Percentiles rank a stretch among this genome's conserved stretches.
Conservation (phyloP, 73 alveolate species). For the Stentor roeselii region DNA sequence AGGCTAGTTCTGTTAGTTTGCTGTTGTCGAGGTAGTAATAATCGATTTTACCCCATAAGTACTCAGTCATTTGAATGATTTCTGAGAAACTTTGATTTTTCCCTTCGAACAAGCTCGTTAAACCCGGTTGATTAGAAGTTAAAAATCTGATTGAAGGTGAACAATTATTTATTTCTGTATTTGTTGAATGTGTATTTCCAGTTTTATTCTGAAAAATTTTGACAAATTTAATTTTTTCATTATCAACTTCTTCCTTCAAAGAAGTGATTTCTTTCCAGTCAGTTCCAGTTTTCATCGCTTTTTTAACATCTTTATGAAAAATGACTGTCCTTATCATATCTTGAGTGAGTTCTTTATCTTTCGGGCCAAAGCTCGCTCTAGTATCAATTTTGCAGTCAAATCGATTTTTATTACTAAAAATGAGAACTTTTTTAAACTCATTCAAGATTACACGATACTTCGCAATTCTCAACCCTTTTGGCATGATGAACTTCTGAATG, state of each 20-base stretch:
- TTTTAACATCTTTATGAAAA: not conserved
- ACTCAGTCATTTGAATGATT: not conserved
- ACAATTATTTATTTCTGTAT: not conserved
- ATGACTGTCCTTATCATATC: not conserved
- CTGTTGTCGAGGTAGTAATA: not conserved
- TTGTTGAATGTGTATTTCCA: not conserved
- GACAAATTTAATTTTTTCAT: not conserved
- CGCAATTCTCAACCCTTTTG: constrained; percentile 13
- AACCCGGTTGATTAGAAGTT: not conserved
- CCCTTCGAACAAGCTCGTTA: not conserved
- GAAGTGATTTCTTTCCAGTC: not conserved
- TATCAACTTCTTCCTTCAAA: not conserved
- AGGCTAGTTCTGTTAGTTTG: not conserved
- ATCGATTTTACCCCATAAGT: not conserved
- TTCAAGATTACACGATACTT: constrained; percentile 9
- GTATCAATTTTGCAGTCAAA: not conserved
- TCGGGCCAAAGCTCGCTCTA: not conserved
- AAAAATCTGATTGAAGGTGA: not conserved
- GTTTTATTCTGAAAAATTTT: not conserved
- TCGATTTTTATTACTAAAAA: not conserved
- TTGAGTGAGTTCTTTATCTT: too few relatives aligned
- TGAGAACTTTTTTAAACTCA: not conserved
- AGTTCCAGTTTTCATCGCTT: not conserved
- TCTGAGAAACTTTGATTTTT: not conserved
- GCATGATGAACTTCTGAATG: constrained; percentile 1